phyloP scores from a whole-genome alignment of 2,329 filamentous ascomycete species.

The Aspergillus puulaauensis region DNA sequence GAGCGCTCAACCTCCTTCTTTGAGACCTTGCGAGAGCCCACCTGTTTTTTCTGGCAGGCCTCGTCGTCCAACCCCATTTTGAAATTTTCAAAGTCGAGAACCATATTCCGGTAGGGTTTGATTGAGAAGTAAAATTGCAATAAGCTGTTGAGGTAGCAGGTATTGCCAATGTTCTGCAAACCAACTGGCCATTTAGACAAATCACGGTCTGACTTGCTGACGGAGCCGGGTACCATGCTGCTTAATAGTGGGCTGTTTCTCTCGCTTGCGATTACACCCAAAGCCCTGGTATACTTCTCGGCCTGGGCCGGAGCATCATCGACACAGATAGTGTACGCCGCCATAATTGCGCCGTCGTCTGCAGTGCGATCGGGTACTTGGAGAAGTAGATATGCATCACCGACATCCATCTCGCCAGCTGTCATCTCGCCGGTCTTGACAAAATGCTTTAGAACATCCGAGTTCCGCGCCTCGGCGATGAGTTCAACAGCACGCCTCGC shows the following conservation, averaged over 20 bases:
- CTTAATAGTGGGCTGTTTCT: conserved; percentile 40
- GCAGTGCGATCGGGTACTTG: conserved; percentile 53
- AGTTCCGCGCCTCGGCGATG: conserved; percentile 60
- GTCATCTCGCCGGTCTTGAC: conserved; percentile 52
- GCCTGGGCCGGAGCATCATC: conserved; percentile 47
- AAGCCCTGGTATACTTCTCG: conserved; percentile 48
- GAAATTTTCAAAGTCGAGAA: conserved; percentile 71
- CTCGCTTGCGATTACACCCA: conserved; percentile 47
- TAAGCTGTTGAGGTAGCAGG: conserved; percentile 95
- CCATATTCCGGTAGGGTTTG: conserved; percentile 74
- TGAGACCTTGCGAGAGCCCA: conserved; percentile 71
- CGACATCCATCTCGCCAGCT: conserved; percentile 55
- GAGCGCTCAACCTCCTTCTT: conserved; percentile 59
- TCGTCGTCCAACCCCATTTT: conserved; percentile 67
- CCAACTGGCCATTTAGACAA: conserved; percentile 71
- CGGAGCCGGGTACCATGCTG: conserved; percentile 33
- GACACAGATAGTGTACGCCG: conserved; percentile 48
- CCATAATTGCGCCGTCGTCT: conserved; percentile 52
- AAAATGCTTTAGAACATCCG: conserved; percentile 53
- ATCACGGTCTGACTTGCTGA: conserved; percentile 30
- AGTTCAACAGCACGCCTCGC: conserved; percentile 57
- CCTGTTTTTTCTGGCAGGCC: conserved; percentile 64
- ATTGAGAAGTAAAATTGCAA: conserved; percentile 94
- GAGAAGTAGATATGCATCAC: conserved; percentile 53
- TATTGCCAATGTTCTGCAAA: conserved; percentile 91